Evolutionary conservation across 1,139 yeast genomes (phyloP).

Genomic region (Entelexis paramagnoliae): DNA sequence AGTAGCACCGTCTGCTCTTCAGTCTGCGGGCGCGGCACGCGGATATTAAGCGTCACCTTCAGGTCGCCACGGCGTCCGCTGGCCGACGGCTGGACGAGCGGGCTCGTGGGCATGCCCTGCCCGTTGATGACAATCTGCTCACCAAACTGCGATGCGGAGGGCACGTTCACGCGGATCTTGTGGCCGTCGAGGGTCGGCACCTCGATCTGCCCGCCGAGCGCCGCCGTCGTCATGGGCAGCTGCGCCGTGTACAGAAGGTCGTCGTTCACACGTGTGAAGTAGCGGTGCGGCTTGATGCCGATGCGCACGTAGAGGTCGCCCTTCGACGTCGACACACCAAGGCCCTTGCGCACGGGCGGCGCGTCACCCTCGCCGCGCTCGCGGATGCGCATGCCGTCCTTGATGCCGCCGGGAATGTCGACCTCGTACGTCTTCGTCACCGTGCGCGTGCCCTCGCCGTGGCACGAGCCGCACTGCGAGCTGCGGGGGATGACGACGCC

Average conservation of each 20-base stretch:
- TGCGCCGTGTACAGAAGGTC: slow-evolving; percentile 55
- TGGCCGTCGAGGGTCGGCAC: slow-evolving; percentile 81
- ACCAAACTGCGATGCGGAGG: slow-evolving; percentile 78
- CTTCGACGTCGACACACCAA: slow-evolving; percentile 40
- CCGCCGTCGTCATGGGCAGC: slow-evolving; percentile 90
- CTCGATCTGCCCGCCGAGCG: slow-evolving; percentile 80
- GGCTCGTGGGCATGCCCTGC: slow-evolving; percentile 66
- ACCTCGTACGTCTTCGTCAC: slow-evolving; percentile 58
- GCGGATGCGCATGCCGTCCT: slow-evolving; percentile 76
- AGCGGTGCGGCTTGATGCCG: slow-evolving; percentile 61
- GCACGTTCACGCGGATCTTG: slow-evolving; percentile 62
- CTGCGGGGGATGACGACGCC: slow-evolving; percentile 65
- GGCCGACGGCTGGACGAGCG: slow-evolving; percentile 12
- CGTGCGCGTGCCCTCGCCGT: slow-evolving; percentile 78
- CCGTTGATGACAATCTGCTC: slow-evolving; percentile 67
- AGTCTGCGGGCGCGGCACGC: slow-evolving; percentile 62
- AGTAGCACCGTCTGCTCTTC: slow-evolving; percentile 86
- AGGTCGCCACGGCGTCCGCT: slow-evolving; percentile 38
- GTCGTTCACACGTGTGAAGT: slow-evolving; percentile 55
- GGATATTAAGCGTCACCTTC: slow-evolving; percentile 63
- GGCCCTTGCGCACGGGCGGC: slow-evolving; percentile 42
- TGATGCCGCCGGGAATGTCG: slow-evolving; percentile 80
- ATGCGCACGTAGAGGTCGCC: slow-evolving; percentile 85
- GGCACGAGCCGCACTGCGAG: slow-evolving; percentile 71
- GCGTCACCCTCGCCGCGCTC: slow-evolving; percentile 88